Evolutionary conservation across 345 rosid genomes (phyloP).

Genomic region (Pistacia atlantica): DNA sequence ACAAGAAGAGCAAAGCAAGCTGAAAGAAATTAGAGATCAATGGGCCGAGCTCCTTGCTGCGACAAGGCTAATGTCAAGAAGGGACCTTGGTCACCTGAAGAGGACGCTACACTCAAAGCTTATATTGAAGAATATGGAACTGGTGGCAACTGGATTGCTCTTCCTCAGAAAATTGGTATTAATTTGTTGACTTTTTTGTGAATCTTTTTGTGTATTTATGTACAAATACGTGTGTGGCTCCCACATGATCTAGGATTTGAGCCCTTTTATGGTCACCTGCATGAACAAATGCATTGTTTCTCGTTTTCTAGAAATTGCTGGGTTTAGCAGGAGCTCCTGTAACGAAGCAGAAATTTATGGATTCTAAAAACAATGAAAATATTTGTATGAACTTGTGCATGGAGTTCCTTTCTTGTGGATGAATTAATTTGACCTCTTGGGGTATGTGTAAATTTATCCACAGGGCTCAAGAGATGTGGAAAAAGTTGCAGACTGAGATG

Average conservation of each 20-base stretch:
- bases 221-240: neutral
- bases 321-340: too few species aligned
- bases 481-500: constrained; percentile 98
- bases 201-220: neutral
- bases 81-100: constrained; percentile 99
- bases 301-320: too few species aligned
- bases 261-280: too few species aligned
- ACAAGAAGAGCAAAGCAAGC: constrained; percentile 17
- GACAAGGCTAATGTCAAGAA: constrained; percentile 92
- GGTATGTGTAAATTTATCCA: neutral
- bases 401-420: neutral
- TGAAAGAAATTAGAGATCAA: constrained; percentile 21
- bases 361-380: too few species aligned
- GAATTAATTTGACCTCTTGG: neutral
- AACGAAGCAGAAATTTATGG: too few species aligned
- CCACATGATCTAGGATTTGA: too few species aligned
- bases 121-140: constrained; percentile 81
- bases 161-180: constrained; percentile 93
- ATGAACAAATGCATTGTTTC: too few species aligned
- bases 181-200: neutral
- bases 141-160: constrained; percentile 98
- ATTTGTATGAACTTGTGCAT: too few species aligned
- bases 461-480: constrained; percentile 95
- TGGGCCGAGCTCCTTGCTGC: constrained; percentile 99
- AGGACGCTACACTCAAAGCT: constrained; percentile 89